Percentiles rank a stretch among this genome's conserved stretches.
phyloP scores from a whole-genome alignment of 345 rosid genomes.

The Iberis pinnata region DNA sequence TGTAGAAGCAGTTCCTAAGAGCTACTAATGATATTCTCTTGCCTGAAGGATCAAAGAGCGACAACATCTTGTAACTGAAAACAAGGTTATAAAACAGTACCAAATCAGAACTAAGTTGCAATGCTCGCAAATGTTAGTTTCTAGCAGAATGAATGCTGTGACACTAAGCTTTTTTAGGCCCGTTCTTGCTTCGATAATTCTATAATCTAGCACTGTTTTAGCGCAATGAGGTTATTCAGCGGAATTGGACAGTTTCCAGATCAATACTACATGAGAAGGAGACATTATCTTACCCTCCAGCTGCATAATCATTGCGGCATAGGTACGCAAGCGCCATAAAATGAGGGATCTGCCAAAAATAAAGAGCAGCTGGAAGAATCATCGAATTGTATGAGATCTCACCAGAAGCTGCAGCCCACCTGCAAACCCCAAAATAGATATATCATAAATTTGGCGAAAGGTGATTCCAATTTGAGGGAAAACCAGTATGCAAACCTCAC shows the following conservation, averaged over 20 bases:
- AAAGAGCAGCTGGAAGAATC: conserved; percentile 90
- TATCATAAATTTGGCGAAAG: not conserved
- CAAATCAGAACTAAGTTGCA: conserved; percentile 2
- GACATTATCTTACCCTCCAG: conserved; percentile 69
- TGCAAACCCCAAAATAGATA: conserved; percentile 28
- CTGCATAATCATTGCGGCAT: conserved; percentile 84
- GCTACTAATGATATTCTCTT: conserved; percentile 70
- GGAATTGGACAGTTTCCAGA: not conserved
- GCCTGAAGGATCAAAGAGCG: conserved; percentile 85
- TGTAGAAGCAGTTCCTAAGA: conserved; percentile 80
- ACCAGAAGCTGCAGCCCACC: conserved; percentile 94
- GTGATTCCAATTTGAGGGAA: not conserved
- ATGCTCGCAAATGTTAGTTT: not conserved
- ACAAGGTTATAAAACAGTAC: not conserved
- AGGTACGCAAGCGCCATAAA: conserved; percentile 93
- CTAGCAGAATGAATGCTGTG: not conserved
- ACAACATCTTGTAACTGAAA: conserved; percentile 76
- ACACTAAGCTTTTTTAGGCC: not conserved
- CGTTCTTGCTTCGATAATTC: not conserved
- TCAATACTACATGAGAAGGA: conserved; percentile 1
- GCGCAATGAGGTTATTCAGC: not conserved
- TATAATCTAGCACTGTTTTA: not conserved
- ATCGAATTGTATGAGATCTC: conserved; percentile 56
- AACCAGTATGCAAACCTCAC: not conserved
- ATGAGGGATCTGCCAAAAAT: conserved; percentile 98